Evolutionary conservation across 2,329 filamentous ascomycete species (phyloP), one percentile per base, ranked within the genome.

Genomic region (Penicillium brevicompactum): DNA sequence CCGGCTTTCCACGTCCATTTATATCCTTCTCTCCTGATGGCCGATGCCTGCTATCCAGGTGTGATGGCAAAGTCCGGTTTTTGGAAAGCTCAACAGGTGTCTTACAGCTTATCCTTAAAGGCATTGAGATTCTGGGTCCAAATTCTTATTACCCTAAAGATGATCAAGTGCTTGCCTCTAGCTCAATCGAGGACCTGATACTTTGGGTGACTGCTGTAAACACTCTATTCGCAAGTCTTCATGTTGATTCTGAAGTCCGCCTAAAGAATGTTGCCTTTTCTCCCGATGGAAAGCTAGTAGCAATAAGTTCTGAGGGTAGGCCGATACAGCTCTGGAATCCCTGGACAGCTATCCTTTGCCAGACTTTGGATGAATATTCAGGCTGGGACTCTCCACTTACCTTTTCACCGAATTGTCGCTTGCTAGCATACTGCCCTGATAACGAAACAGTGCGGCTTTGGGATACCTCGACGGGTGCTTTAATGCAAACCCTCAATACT

Each of bases 361-460:
- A 37, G 6, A 22, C 16, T 21, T 10, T 47, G 3, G 45, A 47
- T 5, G 30, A 16, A 16, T 31, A 46, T 42, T 31, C 54, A 16
- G 2, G 9, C 7, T 24, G 5, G 44, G 55, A 62, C 41, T 7
- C 22, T 2, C 43, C 42, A 9, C 48, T 64, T 4, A 53, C 42
- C 34, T 66, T 66, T 57, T 64, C 63, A 7, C 57, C 49, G 11
- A 55, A 67, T 46, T 50, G 59, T 5, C 38, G 46, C 31, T 37
- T 56, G 38, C 21, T 67, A 14, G 64, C 61, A 22, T 58, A 56
- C 10, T 49, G 53, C 18, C 58, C 58, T 14, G 18, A n/a, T 8
- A 49, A 62, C 41, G 18, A 27, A 27, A 27, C 7, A 7, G 24
- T 27, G 24, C 24, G 4, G 7, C 24, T 27, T 27, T 27, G 24